A percentile compares a stretch with the other conserved stretches of the same genome.
phyloP scores from a whole-genome alignment of 257 asterid species.

The Plantago elongata region DNA sequence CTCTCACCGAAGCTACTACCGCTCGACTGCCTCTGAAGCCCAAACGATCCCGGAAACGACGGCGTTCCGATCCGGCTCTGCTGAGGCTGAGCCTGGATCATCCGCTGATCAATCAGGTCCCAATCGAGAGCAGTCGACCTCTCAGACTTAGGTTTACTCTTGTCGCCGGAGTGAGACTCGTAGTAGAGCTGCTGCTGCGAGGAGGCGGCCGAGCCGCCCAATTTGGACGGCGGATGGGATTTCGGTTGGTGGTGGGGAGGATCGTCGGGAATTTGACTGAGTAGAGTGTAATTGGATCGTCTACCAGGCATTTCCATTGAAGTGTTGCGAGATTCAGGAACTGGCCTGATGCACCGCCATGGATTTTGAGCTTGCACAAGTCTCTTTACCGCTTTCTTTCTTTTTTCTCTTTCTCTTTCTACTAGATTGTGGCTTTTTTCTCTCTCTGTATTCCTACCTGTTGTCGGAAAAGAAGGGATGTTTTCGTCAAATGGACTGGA shows the following conservation, averaged over 20 bases:
- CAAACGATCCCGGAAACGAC: conserved; percentile 44
- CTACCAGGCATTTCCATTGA: conserved; percentile 78
- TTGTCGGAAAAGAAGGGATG: conserved; percentile 23
- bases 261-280: conserved; percentile 76
- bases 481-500: conserved; percentile 23
- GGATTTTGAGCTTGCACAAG: background rate
- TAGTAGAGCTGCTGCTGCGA: conserved; percentile 31
- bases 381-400: background rate
- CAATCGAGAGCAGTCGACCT: conserved; percentile 47
- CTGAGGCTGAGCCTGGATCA: conserved; percentile 41
- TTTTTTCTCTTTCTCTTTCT: conserved; percentile 19
- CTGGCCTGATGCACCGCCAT: conserved; percentile 37
- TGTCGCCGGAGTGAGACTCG: conserved; percentile 66
- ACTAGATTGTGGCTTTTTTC: conserved; percentile 22
- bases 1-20: conserved; percentile 93
- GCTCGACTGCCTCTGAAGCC: conserved; percentile 81
- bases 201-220: conserved; percentile 31
- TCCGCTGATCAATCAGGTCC: conserved; percentile 65
- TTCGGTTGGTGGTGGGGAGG: conserved; percentile 28
- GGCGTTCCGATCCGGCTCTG: conserved; percentile 54
- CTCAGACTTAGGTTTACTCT: conserved; percentile 37
- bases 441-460: conserved; percentile 25
- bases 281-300: conserved; percentile 64
- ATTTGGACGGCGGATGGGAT: conserved; percentile 29
- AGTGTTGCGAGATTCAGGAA: background rate